Base-by-base conservation (phyloP, 2,329 filamentous ascomycete genomes). In the Penicillium olsonii region DNA sequence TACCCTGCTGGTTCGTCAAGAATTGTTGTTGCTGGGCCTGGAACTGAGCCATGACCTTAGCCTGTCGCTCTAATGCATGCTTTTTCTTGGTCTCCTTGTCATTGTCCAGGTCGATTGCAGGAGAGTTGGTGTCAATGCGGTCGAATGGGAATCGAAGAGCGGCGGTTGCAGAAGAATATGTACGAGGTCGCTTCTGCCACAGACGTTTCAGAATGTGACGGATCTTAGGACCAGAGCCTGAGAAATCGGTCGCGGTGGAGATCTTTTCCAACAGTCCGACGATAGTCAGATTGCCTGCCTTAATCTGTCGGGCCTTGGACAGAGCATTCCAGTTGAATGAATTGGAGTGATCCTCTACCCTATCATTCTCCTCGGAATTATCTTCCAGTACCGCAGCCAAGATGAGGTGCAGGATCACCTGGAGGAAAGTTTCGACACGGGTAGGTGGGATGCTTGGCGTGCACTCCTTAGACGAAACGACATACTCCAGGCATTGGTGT, bases 11-110 rank as follows among this genome's bases (percentile, higher is more conserved):
- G 48, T 24, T 24, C 22, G 90, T 87, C 74, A 99, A 76, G 72
- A 99, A 99, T 62, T 84, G 94, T 72, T 95, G 92, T 68, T 97
- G 95, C 66, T 99, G 92, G 66, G 96, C 88, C 68, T 97, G 94
- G 72, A 99, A 96, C 66, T 96, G 91, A 2, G 92, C 94, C 92
- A 99, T 96, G 26, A 99, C 90, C 64, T 85, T 88, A 2, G 92
- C 92, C 70, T 97, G 92, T 18, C 94, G 84, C 61, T 91, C 92
- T 34, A 92, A 74, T 0, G 94, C 94, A 44, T 92, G 89, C 70
- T 88, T 88, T 78, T 96, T 99, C 76, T 92, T 96, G 53, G 84
- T 77, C 68, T 92, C 88, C 14, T 84, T 82, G 64, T 80, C 77
- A 48, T 76, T 74, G 27, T 78, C 75, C 53, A 83, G 78, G 45